These are phyloP conservation scores for Eucalyptus sp. DNA, from an alignment of 345 rosid species.

Conservation along the genomic window DNA sequence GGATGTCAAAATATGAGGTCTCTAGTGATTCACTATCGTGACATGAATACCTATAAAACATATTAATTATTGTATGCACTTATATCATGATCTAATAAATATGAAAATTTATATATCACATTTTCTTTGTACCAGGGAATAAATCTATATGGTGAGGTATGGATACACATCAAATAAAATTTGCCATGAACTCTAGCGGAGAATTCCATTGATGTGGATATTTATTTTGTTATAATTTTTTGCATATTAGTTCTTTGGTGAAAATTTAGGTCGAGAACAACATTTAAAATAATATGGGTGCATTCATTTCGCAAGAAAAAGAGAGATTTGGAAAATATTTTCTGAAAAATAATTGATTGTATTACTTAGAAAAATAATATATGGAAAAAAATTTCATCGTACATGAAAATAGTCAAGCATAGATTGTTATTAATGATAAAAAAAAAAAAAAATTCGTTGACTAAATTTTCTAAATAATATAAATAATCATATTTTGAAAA, in stretches of 20 bases:
- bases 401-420: no score
- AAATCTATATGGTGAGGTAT: background rate
- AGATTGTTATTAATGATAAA: no score
- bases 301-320: no score
- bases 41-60: background rate
- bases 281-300: background rate
- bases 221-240: background rate
- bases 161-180: background rate
- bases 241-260: background rate
- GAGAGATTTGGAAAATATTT: no score
- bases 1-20: background rate
- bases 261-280: background rate
- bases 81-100: background rate
- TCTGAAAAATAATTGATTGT: no score
- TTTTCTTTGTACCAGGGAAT: background rate
- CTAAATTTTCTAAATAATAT: no score
- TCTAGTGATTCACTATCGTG: background rate
- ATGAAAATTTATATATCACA: background rate
- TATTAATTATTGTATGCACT: background rate
- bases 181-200: background rate
- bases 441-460: no score
- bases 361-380: no score
- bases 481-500: no score
- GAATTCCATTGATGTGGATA: background rate
- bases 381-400: accelerated